Base-by-base conservation (phyloP, 1,284 basidiomycete species). In the Anthracocystis panici-leucophaei region DNA sequence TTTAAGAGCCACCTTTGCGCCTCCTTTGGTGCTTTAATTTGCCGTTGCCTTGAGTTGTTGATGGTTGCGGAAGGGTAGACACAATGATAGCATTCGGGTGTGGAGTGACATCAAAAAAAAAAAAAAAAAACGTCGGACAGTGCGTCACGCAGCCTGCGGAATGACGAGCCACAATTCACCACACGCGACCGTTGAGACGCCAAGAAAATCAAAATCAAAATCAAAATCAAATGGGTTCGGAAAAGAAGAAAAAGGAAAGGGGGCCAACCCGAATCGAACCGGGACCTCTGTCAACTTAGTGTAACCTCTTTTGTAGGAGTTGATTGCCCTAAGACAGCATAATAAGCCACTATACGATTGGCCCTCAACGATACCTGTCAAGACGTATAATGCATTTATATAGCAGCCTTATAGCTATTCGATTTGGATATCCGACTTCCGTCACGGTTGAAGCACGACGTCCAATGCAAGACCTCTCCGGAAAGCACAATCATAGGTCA, bases 261-360 rank as follows among this genome's bases (percentile, higher is more conserved):
- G 70, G 71, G 71, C 71, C 65, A 68, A 68, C 71, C 71, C 71
- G 71, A 74, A 74, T 74, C 71, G 71, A 74, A 74, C 71, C 71
- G 71, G 71, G 71, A 74, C 71, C 71, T 74, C 71, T 74, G 71
- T 68, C 71, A 74, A 74, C 71, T 68, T 68, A 74, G 71, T 45
- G 63, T 59, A 67, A 70, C 60, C 64, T 64, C 67, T 63, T 6
- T 5, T 1, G 29, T 12, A 25, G 23, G 12, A 38, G 16, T n/a
- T 5, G 31, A 56, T 20, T 20, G 53, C 73, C 73, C 73, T 75
- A 75, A 75, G 73, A 75, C 73, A 75, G 73, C 67, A 75, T 75
- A 75, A 75, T 75, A 75, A 75, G 73, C 73, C 62, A 70, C 67
- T 73, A 76, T 69, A 67, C 69, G 65, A 68, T 74, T 74, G 64